Evolutionary conservation across 352 stramenopile species (phyloP), one percentile per base, ranked within the genome.

Genomic region (Phytophthora melonis): DNA sequence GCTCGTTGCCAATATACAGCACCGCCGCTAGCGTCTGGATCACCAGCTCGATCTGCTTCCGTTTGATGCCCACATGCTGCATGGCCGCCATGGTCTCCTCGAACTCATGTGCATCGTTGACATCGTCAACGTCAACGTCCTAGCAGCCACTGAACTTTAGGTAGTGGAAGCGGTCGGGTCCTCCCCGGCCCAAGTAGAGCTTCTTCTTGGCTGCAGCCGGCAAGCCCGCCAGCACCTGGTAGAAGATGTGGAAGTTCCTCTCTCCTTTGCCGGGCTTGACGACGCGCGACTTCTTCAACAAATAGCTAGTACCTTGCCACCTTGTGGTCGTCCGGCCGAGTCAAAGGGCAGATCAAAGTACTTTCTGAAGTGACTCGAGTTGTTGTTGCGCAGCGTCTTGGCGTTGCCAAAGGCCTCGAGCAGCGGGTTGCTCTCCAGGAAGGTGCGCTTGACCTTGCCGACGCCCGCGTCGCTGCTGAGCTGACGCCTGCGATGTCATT

Each of bases 341-440:
- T 98, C 94, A 68, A 98, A 99, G 11, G 97, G 84, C 50, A 99
- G 82, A 71, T 98, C 93, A 72, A 98, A 98, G 70, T 97, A 98
- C 83, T 99, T 99, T 43, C 96, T 96, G 68, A 99, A 99, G 56
- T 96, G 93, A 68, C 89, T 98, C 16, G 92, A 98, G 80, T 99
- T 99, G 88, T 96, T 90, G 81, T 99, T 99, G 30, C 95, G 87
- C 23, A 99, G 68, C 8, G 97, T 99, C 77, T 97, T 97, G 64
- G 95, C 96, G 68, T 99, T 99, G 36, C 97, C 97, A 78, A 98
- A 99, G n/a, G 94, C 94, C 77, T 99, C 97, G 7, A 99, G 81
- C 58, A 99, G 86, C 64, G 97, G 97, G 69, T 99, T 99, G 11
- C 90, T 98, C 70, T 98, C 95, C 11, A 99, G 68, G 43, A 99